Conservation (phyloP, 2,329 filamentous ascomycete species). For the Diaporthe batatas region DNA sequence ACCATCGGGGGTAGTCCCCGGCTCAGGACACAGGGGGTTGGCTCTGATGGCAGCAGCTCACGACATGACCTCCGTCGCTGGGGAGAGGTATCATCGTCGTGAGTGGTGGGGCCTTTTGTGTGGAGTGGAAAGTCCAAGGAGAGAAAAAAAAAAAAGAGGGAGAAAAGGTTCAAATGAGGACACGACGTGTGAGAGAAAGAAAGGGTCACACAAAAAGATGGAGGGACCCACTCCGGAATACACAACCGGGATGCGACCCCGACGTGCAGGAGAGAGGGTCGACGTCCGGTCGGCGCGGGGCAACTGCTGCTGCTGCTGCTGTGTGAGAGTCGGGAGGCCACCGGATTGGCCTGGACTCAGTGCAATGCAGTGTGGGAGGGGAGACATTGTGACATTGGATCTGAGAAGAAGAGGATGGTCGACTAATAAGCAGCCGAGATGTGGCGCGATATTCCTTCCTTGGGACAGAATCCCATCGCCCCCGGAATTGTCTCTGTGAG, state of each 20-base stretch:
- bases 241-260: constrained; percentile 19
- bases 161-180: no score
- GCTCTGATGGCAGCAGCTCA: background rate
- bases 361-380: background rate
- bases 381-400: background rate
- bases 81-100: background rate
- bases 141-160: background rate
- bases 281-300: background rate
- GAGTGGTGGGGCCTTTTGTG: background rate
- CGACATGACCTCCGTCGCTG: constrained; percentile 7
- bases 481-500: constrained; percentile 16
- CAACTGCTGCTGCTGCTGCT: constrained; percentile 18
- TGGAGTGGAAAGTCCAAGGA: background rate
- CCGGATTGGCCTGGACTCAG: constrained; percentile 32
- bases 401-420: background rate
- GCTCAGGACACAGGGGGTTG: background rate
- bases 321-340: constrained; percentile 28
- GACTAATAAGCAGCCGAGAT: constrained; percentile 27
- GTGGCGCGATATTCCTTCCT: constrained; percentile 20
- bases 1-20: constrained; percentile 14
- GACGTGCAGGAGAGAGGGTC: background rate
- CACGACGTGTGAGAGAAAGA: no score
- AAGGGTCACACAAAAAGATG: background rate
- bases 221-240: constrained; percentile 23
- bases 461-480: no score